Percentiles rank a stretch among this genome's conserved stretches.
Evolutionary conservation across 2,329 filamentous ascomycete genomes (phyloP).

Genomic region (Colletotrichum abscissum): DNA sequence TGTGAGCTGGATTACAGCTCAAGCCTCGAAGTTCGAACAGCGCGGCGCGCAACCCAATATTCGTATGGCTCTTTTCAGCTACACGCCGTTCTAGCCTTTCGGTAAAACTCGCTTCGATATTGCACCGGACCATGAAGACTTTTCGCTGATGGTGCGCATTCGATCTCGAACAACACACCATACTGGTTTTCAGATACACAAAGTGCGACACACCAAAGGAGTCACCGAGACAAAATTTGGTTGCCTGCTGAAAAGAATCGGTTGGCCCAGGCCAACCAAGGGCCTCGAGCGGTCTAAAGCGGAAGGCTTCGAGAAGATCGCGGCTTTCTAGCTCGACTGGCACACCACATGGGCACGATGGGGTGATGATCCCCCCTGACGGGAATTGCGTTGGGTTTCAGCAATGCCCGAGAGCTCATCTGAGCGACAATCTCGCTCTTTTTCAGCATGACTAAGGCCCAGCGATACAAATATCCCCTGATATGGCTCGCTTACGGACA

Average conservation of each 20-base stretch:
- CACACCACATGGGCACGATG: neutral
- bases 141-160: neutral
- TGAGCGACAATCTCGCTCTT: constrained; percentile 3
- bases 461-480: neutral
- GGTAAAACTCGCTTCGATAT: neutral
- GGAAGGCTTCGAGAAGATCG: constrained; percentile 32
- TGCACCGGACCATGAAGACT: neutral
- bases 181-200: neutral
- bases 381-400: constrained; percentile 27
- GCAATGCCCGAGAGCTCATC: constrained; percentile 29
- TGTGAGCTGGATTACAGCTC: too few relatives aligned
- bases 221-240: constrained; percentile 24
- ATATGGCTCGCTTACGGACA: neutral
- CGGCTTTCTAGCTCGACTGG: constrained; percentile 18
- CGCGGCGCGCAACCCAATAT: neutral
- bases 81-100: neutral
- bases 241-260: constrained; percentile 13
- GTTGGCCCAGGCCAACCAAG: constrained; percentile 9
- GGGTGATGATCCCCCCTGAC: constrained; percentile 8
- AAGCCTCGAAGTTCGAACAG: constrained; percentile 1
- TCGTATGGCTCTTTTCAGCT: neutral
- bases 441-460: constrained; percentile 18
- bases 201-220: constrained; percentile 25
- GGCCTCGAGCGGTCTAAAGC: constrained; percentile 23
- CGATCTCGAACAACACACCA: neutral